These are phyloP conservation scores for Dothistroma septosporum DNA, from an alignment of 2,329 filamentous ascomycete genomes.

Conservation along the genomic window DNA sequence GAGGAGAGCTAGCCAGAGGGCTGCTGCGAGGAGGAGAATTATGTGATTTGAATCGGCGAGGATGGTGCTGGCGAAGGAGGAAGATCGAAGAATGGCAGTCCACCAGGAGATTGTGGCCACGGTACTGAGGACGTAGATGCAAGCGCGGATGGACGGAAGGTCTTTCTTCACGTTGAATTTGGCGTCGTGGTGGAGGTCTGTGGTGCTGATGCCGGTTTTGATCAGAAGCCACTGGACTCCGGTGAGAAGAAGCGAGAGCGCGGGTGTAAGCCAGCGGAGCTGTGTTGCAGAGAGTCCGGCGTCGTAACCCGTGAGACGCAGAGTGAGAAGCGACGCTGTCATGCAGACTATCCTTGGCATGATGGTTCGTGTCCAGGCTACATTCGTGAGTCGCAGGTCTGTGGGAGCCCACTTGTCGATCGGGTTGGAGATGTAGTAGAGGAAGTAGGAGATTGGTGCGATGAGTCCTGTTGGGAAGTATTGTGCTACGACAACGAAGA, in stretches of 20 bases:
- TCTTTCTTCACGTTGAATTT: slow-evolving; percentile 14
- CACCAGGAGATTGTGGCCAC: slow-evolving; percentile 12
- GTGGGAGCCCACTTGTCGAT: slow-evolving; percentile 34
- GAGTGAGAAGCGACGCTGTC: slow-evolving; percentile 18
- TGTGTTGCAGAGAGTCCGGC: not conserved
- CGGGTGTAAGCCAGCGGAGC: not conserved
- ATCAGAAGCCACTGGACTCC: slow-evolving; percentile 19
- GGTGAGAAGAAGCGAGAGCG: slow-evolving; percentile 20
- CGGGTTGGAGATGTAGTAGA: slow-evolving; percentile 36
- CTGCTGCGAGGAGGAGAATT: not conserved
- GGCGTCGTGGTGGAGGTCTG: slow-evolving; percentile 16
- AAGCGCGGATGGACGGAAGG: slow-evolving; percentile 13
- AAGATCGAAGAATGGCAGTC: slow-evolving; percentile 3
- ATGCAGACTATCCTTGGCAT: slow-evolving; percentile 31
- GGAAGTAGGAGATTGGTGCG: slow-evolving; percentile 38
- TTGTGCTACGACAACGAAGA: slow-evolving; percentile 30
- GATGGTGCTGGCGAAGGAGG: slow-evolving; percentile 12
- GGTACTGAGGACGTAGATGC: slow-evolving; percentile 4
- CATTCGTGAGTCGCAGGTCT: slow-evolving; percentile 34
- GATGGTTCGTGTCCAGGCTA: slow-evolving; percentile 29
- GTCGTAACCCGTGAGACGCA: slow-evolving; percentile 9
- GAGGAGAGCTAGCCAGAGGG: slow-evolving; percentile 34
- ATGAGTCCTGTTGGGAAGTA: slow-evolving; percentile 32
- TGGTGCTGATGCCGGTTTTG: slow-evolving; percentile 23
- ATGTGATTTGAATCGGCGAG: not conserved